Evolutionary conservation across 2,329 filamentous ascomycete species (phyloP).

Genomic region (Thielaviopsis punctulata): DNA sequence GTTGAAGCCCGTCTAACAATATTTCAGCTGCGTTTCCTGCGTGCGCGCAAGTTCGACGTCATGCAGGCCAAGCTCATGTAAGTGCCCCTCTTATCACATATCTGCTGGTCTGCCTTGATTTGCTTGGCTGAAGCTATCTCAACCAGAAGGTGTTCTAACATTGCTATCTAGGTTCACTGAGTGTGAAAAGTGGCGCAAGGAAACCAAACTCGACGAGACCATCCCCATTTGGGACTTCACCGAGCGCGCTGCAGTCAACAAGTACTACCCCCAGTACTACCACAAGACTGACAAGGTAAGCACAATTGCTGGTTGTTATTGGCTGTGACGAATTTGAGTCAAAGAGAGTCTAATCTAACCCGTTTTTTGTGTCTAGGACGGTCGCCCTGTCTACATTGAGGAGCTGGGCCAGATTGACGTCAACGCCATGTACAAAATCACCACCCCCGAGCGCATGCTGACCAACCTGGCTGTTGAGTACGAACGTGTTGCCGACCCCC

Average conservation of each 20-base stretch:
- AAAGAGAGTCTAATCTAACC: not conserved
- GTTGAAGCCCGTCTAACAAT: not conserved
- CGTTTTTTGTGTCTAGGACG: slow-evolving; percentile 48
- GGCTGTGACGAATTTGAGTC: not conserved
- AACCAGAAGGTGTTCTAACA: not conserved
- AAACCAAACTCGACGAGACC: slow-evolving; percentile 68
- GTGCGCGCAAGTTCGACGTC: slow-evolving; percentile 91
- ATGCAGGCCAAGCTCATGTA: slow-evolving; percentile 74
- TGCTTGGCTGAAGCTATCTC: not conserved
- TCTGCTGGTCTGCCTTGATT: not conserved
- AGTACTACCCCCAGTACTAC: slow-evolving; percentile 97
- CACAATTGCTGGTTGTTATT: not conserved
- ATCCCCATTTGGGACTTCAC: slow-evolving; percentile 70
- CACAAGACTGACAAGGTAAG: slow-evolving; percentile 80
- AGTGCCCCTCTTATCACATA: slow-evolving; percentile 19
- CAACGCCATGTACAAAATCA: slow-evolving; percentile 80
- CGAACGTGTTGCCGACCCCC: slow-evolving; percentile 85
- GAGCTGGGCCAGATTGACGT: slow-evolving; percentile 88
- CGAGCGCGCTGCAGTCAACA: slow-evolving; percentile 67
- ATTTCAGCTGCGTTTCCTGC: slow-evolving; percentile 63
- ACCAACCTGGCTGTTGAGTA: slow-evolving; percentile 95
- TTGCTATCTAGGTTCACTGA: slow-evolving; percentile 58
- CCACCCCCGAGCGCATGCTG: slow-evolving; percentile 81
- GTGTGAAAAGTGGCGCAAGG: slow-evolving; percentile 77
- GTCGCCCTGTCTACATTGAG: slow-evolving; percentile 93